phyloP scores from a whole-genome alignment of 108 stramenopile species.

The Cyclotella sp. region DNA sequence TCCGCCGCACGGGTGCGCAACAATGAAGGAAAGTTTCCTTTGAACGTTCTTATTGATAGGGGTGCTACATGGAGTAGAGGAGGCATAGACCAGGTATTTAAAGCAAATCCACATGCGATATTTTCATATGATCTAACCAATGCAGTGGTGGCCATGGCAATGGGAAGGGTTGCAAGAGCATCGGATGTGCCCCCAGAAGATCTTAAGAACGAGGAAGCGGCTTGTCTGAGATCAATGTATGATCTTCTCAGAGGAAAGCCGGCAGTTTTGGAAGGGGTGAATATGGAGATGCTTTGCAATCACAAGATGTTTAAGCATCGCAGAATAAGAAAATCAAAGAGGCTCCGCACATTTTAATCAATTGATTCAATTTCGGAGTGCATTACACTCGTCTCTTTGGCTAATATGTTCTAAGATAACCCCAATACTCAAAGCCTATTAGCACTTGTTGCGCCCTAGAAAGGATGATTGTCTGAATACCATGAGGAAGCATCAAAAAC shows the following conservation, averaged over 20 bases:
- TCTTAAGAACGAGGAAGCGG: constrained; percentile 13
- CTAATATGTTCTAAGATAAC: background rate
- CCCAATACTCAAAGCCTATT: background rate
- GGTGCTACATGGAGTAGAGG: constrained; percentile 23
- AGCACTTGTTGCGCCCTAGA: no score
- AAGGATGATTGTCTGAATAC: no score
- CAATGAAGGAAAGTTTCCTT: constrained; percentile 16
- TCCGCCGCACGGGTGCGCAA: constrained; percentile 14
- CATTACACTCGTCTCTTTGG: background rate
- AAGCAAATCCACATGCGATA: constrained; percentile 19
- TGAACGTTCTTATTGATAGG: constrained; percentile 22
- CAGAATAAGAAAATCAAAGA: background rate
- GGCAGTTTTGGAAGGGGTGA: constrained; percentile 16
- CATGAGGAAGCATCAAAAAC: no score
- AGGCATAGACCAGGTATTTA: constrained; percentile 22
- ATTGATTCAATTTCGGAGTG: background rate
- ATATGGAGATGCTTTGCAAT: background rate
- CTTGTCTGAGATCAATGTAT: constrained; percentile 19
- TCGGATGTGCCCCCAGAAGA: background rate
- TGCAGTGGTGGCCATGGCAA: constrained; percentile 4
- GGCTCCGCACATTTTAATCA: background rate
- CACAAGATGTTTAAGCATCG: background rate
- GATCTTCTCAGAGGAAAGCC: constrained; percentile 24
- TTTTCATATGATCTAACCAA: constrained; percentile 26
- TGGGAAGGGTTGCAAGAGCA: constrained; percentile 5